phyloP scores from a whole-genome alignment of 805 yeast genomes.

The Kregervanrija delftensis region DNA sequence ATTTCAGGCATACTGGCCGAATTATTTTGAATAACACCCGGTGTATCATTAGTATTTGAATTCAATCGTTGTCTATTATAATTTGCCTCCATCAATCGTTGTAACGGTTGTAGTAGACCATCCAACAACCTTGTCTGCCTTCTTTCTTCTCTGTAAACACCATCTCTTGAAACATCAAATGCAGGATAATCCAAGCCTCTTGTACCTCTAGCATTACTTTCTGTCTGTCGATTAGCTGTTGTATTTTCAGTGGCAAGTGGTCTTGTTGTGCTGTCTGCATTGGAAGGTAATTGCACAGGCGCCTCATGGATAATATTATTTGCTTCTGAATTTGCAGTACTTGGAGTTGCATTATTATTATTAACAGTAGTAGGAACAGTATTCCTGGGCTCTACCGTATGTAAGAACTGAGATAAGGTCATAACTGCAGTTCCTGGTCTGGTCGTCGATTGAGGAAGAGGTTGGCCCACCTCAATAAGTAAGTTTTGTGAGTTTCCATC shows the following conservation, averaged over 20 bases:
- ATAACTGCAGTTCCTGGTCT: too few relatives aligned
- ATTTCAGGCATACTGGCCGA: neutral
- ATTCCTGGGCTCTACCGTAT: too few relatives aligned
- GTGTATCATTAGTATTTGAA: neutral
- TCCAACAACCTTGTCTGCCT: conserved; percentile 16
- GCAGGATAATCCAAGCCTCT: conserved; percentile 31
- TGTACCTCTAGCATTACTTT: conserved; percentile 10
- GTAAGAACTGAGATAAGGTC: too few relatives aligned
- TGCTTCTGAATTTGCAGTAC: too few relatives aligned
- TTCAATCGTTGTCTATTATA: neutral
- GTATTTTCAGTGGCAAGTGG: neutral
- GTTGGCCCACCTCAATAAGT: conserved; percentile 26
- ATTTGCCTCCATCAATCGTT: neutral
- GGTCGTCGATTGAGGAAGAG: neutral
- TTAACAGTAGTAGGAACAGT: too few relatives aligned
- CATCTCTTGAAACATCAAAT: conserved; percentile 29
- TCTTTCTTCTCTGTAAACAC: conserved; percentile 22
- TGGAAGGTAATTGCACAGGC: too few relatives aligned
- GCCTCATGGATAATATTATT: too few relatives aligned
- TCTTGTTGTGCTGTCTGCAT: neutral
- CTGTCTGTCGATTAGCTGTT: neutral
- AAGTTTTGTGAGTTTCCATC: conserved; percentile 25
- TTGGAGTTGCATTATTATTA: too few relatives aligned
- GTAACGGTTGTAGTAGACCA: conserved; percentile 1
- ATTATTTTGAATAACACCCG: neutral